Percentiles rank a stretch among this genome's conserved stretches.
Conservation (phyloP, 1,284 basidiomycete genomes). For the Cryptococcus amylolentus region DNA sequence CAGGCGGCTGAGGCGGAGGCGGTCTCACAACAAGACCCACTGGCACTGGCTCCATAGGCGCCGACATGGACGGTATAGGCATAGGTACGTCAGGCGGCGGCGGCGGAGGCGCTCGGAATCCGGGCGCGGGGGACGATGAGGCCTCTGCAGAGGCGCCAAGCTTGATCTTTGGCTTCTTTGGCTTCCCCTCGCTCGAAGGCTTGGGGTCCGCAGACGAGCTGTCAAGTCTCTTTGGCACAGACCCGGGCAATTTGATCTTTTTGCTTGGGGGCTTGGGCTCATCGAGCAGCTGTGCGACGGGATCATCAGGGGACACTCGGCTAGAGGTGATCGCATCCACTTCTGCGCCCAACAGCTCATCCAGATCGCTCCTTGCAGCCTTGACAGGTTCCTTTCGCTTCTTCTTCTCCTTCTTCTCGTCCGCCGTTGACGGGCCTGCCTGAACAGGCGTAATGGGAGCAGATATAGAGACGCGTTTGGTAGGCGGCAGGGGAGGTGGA, state of each 20-base stretch:
- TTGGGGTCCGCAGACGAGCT: background rate
- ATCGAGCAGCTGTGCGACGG: constrained; percentile 30
- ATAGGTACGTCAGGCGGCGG: background rate
- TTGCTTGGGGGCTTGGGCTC: constrained; percentile 24
- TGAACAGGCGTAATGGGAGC: constrained; percentile 8
- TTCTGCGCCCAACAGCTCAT: constrained; percentile 46
- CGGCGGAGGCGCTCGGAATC: background rate
- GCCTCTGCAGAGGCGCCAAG: background rate
- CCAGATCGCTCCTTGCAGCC: constrained; percentile 23
- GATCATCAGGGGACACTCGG: constrained; percentile 8
- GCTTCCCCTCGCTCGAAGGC: background rate
- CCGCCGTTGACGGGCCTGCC: background rate
- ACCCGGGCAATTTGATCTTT: constrained; percentile 28
- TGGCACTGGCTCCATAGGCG: constrained; percentile 2
- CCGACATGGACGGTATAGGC: background rate
- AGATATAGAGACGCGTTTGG: constrained; percentile 1
- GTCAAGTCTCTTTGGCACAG: constrained; percentile 5
- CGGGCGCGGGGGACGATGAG: background rate
- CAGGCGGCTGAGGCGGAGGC: constrained; percentile 40
- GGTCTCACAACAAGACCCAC: constrained; percentile 13
- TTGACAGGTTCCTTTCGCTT: constrained; percentile 18
- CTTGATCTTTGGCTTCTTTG: constrained; percentile 3
- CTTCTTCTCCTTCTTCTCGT: constrained; percentile 26
- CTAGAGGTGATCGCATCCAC: constrained; percentile 40
- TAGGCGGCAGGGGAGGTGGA: constrained; percentile 39